Conservation (phyloP, 176 grass and related monocot species). For the Themeda triandra region DNA sequence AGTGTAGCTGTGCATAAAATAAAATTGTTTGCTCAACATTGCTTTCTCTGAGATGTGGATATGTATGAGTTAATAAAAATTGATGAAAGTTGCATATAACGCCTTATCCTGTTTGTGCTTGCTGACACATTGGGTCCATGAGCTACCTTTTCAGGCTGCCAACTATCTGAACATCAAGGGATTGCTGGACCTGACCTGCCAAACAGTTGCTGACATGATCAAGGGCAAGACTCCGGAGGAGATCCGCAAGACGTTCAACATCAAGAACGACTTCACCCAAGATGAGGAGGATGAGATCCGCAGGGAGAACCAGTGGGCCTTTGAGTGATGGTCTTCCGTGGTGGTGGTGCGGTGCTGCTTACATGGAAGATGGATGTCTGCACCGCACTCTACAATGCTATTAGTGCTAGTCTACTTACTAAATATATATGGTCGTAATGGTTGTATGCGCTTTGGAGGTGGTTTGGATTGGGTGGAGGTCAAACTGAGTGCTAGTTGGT, state of each 20-base stretch:
- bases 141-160: constrained; percentile 25
- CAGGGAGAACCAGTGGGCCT: constrained; percentile 57
- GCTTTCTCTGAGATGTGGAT: not conserved
- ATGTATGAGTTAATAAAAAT: not conserved
- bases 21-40: not conserved
- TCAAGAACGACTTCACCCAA: constrained; percentile 38
- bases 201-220: constrained; percentile 50
- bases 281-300: constrained; percentile 49
- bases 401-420: not conserved
- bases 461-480: not conserved
- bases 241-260: constrained; percentile 49
- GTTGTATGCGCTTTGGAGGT: not conserved
- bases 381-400: not conserved
- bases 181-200: constrained; percentile 35
- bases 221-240: constrained; percentile 46
- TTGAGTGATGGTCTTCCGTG: not conserved
- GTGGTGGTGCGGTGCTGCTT: not conserved
- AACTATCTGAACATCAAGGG: constrained; percentile 58
- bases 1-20: not conserved
- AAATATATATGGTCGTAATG: not conserved
- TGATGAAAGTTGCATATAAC: not conserved
- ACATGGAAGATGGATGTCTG: not conserved
- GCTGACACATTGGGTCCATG: not conserved
- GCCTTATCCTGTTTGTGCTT: not conserved
- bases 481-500: not conserved